Evolutionary conservation across 768 basidiomycete species (phyloP), one percentile per base, ranked within the genome.

Genomic region (Serpula lacrymans): DNA sequence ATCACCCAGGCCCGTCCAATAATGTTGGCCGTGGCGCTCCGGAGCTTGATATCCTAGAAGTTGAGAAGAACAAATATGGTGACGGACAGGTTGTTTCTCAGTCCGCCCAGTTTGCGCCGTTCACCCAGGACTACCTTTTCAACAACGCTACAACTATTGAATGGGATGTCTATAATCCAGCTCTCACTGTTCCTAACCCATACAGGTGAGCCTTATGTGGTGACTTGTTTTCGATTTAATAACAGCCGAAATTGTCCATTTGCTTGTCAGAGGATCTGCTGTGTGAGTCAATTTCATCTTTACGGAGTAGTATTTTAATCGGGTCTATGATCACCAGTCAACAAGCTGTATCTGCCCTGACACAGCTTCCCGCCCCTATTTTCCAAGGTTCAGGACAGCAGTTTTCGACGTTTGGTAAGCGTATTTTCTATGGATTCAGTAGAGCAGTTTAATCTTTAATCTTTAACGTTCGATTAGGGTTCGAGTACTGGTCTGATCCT

Each of bases 31-130:
- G 88, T 34, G 81, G 82, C 4, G 79, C 84, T 0, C 88, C 88
- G 3, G 87, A 92, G 61, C 88, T 92, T 53, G 88, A 91, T 58
- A 70, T 90, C 43, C 70, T 90, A 44, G 88, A 92, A 61, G 84
- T 82, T 0, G 81, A 87, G 55, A 72, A 70, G 53, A 76, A 82
- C 66, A 83, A 84, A 45, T 33, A 47, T 3, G 51, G 53, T 23
- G 54, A 56, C 33, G 84, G 75, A 16, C 75, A 74, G 42, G 72
- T 76, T 37, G 80, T 80, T 6, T 88, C 84, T n/a, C 87, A 88
- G 62, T 79, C 76, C 2, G 78, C 75, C 16, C 88, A 88, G 57
- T 80, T 85, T 47, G 86, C 84, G 29, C 77, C 77, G 7, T 79
- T 73, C 58, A 65, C 69, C 47, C 64, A 64, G 45, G 65, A 68